These are phyloP conservation scores for Tinospora cordifolia DNA, from an alignment of 164 flowering plant genomes.

Conservation along the genomic window DNA sequence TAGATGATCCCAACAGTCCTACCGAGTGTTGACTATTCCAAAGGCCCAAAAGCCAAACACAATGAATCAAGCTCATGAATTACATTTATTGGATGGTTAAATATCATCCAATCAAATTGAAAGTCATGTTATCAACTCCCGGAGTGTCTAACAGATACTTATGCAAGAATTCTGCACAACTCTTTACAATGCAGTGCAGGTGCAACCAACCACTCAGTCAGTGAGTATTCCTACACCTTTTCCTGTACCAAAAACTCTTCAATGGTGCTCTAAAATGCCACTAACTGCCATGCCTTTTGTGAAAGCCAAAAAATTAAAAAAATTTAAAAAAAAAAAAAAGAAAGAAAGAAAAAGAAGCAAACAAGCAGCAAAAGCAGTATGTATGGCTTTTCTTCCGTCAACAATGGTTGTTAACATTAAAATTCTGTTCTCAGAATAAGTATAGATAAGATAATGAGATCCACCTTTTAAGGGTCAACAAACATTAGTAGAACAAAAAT, in stretches of 20 bases:
- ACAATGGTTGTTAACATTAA: not conserved
- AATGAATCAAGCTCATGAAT: not conserved
- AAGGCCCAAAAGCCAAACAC: not conserved
- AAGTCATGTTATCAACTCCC: not conserved
- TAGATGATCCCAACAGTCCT: not conserved
- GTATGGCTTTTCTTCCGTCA: not conserved
- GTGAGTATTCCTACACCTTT: too few species aligned
- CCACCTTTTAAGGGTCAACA: conserved; percentile 1
- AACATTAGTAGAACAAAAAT: not conserved
- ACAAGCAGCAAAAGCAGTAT: not conserved
- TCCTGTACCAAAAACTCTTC: not conserved
- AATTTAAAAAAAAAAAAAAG: too few species aligned
- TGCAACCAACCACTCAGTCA: not conserved
- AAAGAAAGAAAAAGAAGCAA: too few species aligned
- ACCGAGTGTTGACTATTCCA: not conserved
- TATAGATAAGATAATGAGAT: not conserved
- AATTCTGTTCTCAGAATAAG: not conserved
- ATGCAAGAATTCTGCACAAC: not conserved
- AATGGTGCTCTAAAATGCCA: too few species aligned
- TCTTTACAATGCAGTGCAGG: not conserved
- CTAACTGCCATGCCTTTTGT: too few species aligned
- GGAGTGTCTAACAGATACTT: not conserved
- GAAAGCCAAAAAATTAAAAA: too few species aligned
- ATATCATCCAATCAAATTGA: not conserved
- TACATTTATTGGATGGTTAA: not conserved